phyloP scores from a whole-genome alignment of 495 filamentous ascomycete genomes.

The Xylaria longipes region DNA sequence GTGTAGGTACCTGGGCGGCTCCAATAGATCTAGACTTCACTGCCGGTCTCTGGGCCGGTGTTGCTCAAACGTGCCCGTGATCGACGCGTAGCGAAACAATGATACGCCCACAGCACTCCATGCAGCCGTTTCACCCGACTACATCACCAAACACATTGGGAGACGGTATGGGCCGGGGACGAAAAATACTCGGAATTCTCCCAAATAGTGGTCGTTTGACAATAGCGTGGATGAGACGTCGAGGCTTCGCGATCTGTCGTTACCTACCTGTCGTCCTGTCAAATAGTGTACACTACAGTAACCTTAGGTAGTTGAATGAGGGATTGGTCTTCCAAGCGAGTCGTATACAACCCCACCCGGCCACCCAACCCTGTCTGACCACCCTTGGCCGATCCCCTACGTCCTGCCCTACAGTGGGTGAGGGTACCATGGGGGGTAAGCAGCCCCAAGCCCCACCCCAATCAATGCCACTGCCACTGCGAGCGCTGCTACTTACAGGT shows the following conservation, averaged over 20 bases:
- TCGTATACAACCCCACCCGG: conserved; percentile 8
- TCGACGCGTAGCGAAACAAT: conserved; percentile 8
- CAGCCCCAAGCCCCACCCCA: conserved; percentile 18
- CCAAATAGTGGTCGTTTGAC: not conserved
- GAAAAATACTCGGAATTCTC: conserved; percentile 10
- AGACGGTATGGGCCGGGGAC: not conserved
- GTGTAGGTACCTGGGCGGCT: not conserved
- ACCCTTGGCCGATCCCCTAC: not conserved
- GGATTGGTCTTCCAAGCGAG: not conserved
- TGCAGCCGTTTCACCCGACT: conserved; percentile 16
- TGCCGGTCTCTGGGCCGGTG: not conserved
- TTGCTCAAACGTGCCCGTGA: conserved; percentile 1
- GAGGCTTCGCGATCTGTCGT: not conserved
- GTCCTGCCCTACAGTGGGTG: not conserved
- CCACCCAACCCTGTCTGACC: conserved; percentile 17
- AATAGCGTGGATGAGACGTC: not conserved
- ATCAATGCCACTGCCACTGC: conserved; percentile 14
- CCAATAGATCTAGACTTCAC: not conserved
- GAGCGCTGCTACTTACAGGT: conserved; percentile 9
- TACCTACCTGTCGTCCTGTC: not conserved
- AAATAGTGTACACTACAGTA: not conserved
- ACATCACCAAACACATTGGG: conserved; percentile 2
- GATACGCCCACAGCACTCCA: not conserved
- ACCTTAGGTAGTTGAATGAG: not conserved
- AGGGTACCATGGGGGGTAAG: conserved; percentile 4